Evolutionary conservation across 176 grass and related monocot species (phyloP), one percentile per base, ranked within the genome.

Genomic region (Bromus sterilis): DNA sequence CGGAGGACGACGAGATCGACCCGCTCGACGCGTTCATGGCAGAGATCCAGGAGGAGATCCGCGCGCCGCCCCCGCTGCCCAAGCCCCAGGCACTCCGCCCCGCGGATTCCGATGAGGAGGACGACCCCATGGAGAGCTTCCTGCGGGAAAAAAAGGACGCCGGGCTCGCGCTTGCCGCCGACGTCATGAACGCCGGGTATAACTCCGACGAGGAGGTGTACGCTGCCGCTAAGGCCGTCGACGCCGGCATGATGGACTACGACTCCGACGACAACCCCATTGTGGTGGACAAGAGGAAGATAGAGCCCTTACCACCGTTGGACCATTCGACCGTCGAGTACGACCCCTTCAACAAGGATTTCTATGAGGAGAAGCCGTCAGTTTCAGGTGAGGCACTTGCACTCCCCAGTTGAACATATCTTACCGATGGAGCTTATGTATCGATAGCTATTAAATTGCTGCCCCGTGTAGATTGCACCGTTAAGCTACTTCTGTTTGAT

Each of bases 141-240:
- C 82, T 98, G 36, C 84, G 90, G 36, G 68, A 93, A 25, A 98
- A 98, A 86, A 98, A 95, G 85, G 96, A 95, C n/a, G 60, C 84
- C 11, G 92, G 89, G 11, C 84, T 97, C 29, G 4, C 92, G n/a
- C 77, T 97, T 40, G 94, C 94, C 12, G 87, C 94, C 51, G 92
- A 97, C 41, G 94, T 86, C 34, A 81, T 97, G 88, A 72, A 69
- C 56, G 89, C 94, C 1, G 94, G 94, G 16, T 97, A 95, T 63
- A 77, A 91, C 49, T 98, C 95, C 8, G 95, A 98, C 69, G 95
- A 98, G 88, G 96, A 98, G 86, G 96, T 98, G 15, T 98, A 98
- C 58, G 96, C 93, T 4, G 92, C 90, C 16, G 96, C 96, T n/a
- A 98, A 98, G 85, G 96, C 93, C 15, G 88, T 98, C 9, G 96